Evolutionary conservation across 192 early-diverging fungal genomes (phyloP).

Genomic region (Polychytrium aggregatum): DNA sequence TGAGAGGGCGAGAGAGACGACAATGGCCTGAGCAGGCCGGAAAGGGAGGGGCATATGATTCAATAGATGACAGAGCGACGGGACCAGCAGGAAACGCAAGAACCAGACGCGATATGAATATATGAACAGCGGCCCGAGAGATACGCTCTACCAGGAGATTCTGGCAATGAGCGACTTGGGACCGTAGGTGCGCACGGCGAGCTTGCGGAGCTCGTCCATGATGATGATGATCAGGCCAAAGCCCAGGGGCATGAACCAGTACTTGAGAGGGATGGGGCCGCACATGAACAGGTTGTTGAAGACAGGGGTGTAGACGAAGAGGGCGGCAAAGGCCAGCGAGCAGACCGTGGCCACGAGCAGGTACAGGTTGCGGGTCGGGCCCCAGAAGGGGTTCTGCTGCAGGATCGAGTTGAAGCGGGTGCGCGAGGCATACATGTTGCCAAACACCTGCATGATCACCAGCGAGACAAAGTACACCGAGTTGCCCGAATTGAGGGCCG

Average conservation of each 20-base stretch:
- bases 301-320: conserved; percentile 36
- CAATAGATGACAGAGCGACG: too few species aligned
- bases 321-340: conserved; percentile 21
- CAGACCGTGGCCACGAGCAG: conserved; percentile 41
- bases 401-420: conserved; percentile 45
- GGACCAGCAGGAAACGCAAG: too few species aligned
- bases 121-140: too few species aligned
- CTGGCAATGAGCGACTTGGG: conserved; percentile 40
- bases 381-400: conserved; percentile 50
- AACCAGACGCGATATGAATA: too few species aligned
- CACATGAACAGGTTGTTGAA: conserved; percentile 50
- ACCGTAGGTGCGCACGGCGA: conserved; percentile 36
- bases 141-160: conserved; percentile 59
- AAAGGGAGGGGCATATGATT: too few species aligned
- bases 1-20: too few species aligned
- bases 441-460: conserved; percentile 49
- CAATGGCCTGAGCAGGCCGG: too few species aligned
- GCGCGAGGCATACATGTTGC: conserved; percentile 42
- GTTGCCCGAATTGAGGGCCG: neutral
- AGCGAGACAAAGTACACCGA: conserved; percentile 28
- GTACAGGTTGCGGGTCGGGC: conserved; percentile 40
- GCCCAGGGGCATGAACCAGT: conserved; percentile 53
- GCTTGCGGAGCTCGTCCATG: conserved; percentile 56
- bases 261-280: conserved; percentile 43
- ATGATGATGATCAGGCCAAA: conserved; percentile 42